Conservation (phyloP, 2,329 filamentous ascomycete genomes). For the Hymenoscyphus linearis region DNA sequence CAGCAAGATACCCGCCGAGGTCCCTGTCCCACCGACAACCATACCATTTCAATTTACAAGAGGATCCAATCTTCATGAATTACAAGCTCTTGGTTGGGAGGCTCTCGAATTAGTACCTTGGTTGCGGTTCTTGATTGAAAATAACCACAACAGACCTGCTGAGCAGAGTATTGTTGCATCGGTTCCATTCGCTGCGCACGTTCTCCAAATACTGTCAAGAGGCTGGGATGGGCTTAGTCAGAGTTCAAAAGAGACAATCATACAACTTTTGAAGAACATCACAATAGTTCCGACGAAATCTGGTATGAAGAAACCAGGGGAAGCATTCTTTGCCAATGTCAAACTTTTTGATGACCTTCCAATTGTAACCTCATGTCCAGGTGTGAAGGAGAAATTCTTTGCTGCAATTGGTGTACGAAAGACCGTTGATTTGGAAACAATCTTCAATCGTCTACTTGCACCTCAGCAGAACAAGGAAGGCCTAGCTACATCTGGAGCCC, state of each 20-base stretch:
- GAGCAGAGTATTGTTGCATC: conserved; percentile 68
- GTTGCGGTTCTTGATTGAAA: conserved; percentile 74
- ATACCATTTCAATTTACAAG: conserved; percentile 82
- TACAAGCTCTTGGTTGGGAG: conserved; percentile 81
- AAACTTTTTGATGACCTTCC: conserved; percentile 93
- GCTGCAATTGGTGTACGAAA: conserved; percentile 82
- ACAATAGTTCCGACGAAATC: conserved; percentile 84
- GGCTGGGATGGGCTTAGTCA: conserved; percentile 78
- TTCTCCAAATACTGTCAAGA: conserved; percentile 78
- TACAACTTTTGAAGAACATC: conserved; percentile 58
- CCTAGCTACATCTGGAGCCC: conserved; percentile 60
- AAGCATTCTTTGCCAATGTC: conserved; percentile 91
- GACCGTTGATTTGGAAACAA: conserved; percentile 88
- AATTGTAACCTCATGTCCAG: conserved; percentile 67
- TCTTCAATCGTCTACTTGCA: conserved; percentile 79
- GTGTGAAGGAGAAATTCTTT: conserved; percentile 88
- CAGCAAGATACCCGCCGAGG: conserved; percentile 72
- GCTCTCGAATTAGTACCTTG: conserved; percentile 81
- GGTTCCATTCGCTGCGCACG: conserved; percentile 67
- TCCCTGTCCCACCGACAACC: conserved; percentile 76
- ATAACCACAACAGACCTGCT: conserved; percentile 50
- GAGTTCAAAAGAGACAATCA: conserved; percentile 59
- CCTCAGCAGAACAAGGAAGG: conserved; percentile 43
- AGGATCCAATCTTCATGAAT: conserved; percentile 56
- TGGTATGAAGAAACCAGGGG: conserved; percentile 79